These are phyloP conservation scores for Plasmodium fragile DNA, from an alignment of 169 alveolate species.

Conservation along the genomic window DNA sequence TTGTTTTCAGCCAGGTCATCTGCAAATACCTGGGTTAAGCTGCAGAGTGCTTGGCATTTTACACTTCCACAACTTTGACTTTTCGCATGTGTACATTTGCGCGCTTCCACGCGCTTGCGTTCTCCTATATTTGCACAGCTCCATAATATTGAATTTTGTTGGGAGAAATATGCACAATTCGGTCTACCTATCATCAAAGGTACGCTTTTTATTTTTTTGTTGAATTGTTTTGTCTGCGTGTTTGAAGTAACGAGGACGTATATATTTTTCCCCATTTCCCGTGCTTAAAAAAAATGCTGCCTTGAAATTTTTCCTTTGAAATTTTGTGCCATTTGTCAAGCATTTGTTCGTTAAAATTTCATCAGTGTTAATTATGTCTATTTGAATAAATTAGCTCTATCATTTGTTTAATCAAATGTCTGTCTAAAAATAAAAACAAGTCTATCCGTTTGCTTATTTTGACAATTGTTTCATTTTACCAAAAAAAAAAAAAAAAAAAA, in stretches of 20 bases:
- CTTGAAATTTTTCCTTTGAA: conserved; percentile 12
- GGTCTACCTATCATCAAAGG: background rate
- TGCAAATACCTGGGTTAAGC: conserved; percentile 2
- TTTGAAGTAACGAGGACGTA: background rate
- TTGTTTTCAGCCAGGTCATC: background rate
- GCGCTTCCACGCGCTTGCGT: background rate
- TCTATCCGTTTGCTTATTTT: background rate
- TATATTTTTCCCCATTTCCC: conserved; percentile 2
- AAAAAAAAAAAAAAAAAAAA: background rate
- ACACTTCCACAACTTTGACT: background rate
- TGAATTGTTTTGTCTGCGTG: background rate
- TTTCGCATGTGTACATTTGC: background rate
- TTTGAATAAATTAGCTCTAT: background rate
- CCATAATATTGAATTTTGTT: background rate
- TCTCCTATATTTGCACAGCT: background rate
- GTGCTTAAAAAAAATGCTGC: conserved; percentile 1
- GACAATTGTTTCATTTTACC: conserved; percentile 13
- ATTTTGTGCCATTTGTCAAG: conserved; percentile 16
- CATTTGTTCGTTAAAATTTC: conserved; percentile 4
- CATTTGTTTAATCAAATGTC: conserved; percentile 48
- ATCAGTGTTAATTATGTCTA: background rate
- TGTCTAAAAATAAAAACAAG: conserved; percentile 25
- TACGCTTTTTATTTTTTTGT: conserved; percentile 12
- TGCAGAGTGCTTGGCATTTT: background rate
- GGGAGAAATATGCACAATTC: conserved; percentile 4